Evolutionary conservation across 805 yeast species (phyloP), one percentile per base, ranked within the genome.

Genomic region (Saccharomycopsis sp.): DNA sequence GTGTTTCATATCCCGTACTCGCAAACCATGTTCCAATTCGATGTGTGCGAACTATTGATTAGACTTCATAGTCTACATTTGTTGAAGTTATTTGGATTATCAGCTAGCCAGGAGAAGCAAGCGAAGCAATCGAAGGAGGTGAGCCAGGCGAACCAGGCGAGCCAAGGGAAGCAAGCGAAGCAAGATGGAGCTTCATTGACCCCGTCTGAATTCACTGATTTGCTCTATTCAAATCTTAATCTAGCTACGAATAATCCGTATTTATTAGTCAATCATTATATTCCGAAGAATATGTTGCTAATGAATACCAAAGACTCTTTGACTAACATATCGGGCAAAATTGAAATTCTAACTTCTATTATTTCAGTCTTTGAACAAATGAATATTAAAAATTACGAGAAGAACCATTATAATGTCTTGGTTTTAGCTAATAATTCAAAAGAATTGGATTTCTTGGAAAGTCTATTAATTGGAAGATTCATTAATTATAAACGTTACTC

Each of bases 371-470:
- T 53, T 58, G 61, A 52, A 55, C 53, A 21, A 5, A 58, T 45
- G 34, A 46, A 33, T 51, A 54, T 55, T 52, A 60, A 48, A 2
- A 23, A 37, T 46, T 50, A 54, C 45, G 47, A 59, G 36, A 11
- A 13, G 38, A n/a, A 33, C 27, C 41, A 47, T 29, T 62, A 47
- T 21, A 59, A 67, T 11, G 53, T 72, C 3, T 57, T 70, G 4
- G 66, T 84, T 8, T 72, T 79, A 2, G 81, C 87, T 0, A 71
- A 74, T 29, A 74, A 70, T 54, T 70, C 80, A 19, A 79, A 81
- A 56, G 93, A 84, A 56, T 59, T 84, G 50, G 94, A 88, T 56
- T 63, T 88, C 38, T 68, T 88, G 4, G 97, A 88, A 59, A 84
- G 89, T 0, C 68, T 82, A 37, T 56, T 87, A 11, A 66, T 83